Evolutionary conservation across 2,329 filamentous ascomycete species (phyloP).

Genomic region (Rugonectria rugulosa): DNA sequence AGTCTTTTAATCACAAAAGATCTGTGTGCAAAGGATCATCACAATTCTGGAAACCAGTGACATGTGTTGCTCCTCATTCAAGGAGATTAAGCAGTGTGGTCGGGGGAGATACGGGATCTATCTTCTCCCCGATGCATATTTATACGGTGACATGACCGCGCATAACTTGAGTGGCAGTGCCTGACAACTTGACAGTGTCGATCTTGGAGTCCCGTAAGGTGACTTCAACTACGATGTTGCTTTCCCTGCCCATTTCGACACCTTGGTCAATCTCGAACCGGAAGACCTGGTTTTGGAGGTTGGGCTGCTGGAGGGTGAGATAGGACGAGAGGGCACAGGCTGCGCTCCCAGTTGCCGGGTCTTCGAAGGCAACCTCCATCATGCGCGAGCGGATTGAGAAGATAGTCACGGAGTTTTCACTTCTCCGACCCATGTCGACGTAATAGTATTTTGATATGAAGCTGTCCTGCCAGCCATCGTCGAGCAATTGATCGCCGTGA

Average conservation of each 20-base stretch:
- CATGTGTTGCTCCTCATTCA: conserved; percentile 1
- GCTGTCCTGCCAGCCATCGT: conserved; percentile 62
- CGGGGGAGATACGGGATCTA: conserved; percentile 4
- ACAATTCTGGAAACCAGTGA: background rate
- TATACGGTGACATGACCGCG: conserved; percentile 42
- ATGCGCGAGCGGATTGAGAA: conserved; percentile 65
- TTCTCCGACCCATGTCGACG: conserved; percentile 49
- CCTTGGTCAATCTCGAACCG: conserved; percentile 68
- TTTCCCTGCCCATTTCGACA: conserved; percentile 71
- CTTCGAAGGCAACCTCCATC: conserved; percentile 61
- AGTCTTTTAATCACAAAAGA: conserved; percentile 31
- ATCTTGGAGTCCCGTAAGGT: conserved; percentile 41
- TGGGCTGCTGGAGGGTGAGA: conserved; percentile 54
- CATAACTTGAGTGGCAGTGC: conserved; percentile 47
- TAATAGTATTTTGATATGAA: conserved; percentile 68
- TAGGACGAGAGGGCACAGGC: conserved; percentile 64
- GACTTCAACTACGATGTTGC: conserved; percentile 59
- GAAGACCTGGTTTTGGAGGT: conserved; percentile 40
- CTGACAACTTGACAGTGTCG: conserved; percentile 43
- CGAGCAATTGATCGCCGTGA: conserved; percentile 48
- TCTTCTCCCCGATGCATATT: conserved; percentile 10
- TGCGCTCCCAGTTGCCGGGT: conserved; percentile 70
- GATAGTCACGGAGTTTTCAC: conserved; percentile 37
- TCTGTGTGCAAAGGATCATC: background rate
- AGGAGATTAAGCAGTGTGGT: background rate